These are phyloP conservation scores for Mycena rosella DNA, from an alignment of 768 basidiomycete genomes.

Conservation along the genomic window DNA sequence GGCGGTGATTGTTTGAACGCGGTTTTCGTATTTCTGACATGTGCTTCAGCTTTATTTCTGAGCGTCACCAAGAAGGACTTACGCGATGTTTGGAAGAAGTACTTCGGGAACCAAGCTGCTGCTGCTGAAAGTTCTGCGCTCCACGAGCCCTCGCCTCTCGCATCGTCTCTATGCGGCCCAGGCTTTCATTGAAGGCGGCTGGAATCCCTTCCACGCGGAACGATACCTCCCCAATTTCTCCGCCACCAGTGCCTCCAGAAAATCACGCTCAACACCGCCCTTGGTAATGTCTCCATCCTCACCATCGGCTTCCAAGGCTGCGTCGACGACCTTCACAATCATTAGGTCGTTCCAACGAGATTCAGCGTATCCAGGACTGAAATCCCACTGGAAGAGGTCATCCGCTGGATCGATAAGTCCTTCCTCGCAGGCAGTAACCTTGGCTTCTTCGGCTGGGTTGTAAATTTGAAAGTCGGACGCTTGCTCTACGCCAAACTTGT, in stretches of 20 bases:
- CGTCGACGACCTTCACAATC: constrained; percentile 23
- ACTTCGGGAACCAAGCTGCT: constrained; percentile 20
- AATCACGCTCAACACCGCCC: constrained; percentile 15
- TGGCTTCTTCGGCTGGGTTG: constrained; percentile 13
- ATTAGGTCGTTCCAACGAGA: constrained; percentile 31
- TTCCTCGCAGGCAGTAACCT: constrained; percentile 19
- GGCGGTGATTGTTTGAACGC: constrained; percentile 10
- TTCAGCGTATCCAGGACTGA: constrained; percentile 22
- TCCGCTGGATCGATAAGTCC: constrained; percentile 7
- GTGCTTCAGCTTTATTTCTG: constrained; percentile 1
- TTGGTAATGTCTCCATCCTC: constrained; percentile 16
- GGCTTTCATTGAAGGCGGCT: constrained; percentile 20
- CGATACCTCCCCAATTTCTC: constrained; percentile 22
- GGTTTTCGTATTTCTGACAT: constrained; percentile 23
- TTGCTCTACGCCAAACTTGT: constrained; percentile 21
- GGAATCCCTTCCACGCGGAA: constrained; percentile 24
- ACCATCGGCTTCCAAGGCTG: constrained; percentile 16
- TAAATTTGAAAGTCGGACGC: constrained; percentile 25
- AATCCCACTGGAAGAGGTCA: constrained; percentile 28
- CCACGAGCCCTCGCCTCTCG: constrained; percentile 27
- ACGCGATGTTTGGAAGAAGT: constrained; percentile 28
- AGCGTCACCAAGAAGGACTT: constrained; percentile 12
- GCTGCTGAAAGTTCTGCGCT: constrained; percentile 8
- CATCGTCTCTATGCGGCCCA: constrained; percentile 23
- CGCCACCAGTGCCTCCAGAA: constrained; percentile 21